Evolutionary conservation across 2,329 filamentous ascomycete genomes (phyloP), one percentile per base, ranked within the genome.

Genomic region (Colletotrichum simmondsii): DNA sequence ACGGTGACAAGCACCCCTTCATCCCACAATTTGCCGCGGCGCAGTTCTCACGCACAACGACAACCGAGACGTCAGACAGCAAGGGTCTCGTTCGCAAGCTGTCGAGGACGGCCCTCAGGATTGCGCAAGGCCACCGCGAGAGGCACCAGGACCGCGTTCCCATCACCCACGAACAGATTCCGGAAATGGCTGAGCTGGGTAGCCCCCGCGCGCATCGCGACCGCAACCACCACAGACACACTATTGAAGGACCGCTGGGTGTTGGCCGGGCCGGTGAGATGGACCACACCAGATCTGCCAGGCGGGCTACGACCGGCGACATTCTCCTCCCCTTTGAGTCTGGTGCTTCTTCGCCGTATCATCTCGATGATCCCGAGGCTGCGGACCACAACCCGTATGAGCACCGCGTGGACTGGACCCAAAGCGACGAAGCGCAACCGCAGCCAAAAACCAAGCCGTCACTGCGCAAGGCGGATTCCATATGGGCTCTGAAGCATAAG

Each of bases 381-480:
- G 70, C 75, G 28, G 73, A 71, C 5, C 74, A 73, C 73, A 57
- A 77, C 4, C 65, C 77, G 16, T 74, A 83, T 35, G 81, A 85
- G 67, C 83, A 84, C 75, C 82, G 85, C 37, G 86, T 87, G 68
- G 89, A 91, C 78, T 92, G 90, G 90, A 87, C 87, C 35, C 89
- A 91, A 77, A 87, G 85, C 76, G 89, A 91, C 74, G 87, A 90
- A 79, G 62, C 76, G 19, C 61, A 74, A 71, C 73, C 76, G 74
- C 76, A 65, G 46, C 61, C 62, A 49, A 35, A 75, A 42, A 65
- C 74, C 67, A 73, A 70, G 58, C 78, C 81, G 68, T 68, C 83
- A 74, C 77, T 88, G 63, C 79, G 81, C 58, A 87, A 84, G 76
- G 82, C 81, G 52, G 86, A 88, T 49, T 89, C 88, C 0, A 83